Evolutionary conservation across 2,329 filamentous ascomycete genomes (phyloP), one percentile per base, ranked within the genome.

Genomic region (Drechslerella dactyloides): DNA sequence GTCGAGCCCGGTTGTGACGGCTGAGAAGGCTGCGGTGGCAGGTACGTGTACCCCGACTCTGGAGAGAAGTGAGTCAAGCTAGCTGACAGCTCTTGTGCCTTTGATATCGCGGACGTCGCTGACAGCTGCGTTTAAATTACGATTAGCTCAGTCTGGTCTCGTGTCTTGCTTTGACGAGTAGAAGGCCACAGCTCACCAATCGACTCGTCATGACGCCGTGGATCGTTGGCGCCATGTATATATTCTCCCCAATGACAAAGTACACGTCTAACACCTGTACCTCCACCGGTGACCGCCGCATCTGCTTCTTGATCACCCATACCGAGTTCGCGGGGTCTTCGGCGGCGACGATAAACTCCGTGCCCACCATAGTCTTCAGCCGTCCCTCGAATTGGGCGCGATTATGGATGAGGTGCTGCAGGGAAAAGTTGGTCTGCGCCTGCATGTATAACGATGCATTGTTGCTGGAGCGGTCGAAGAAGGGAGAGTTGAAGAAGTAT

Each of bases 241-340:
- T 84, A 63, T 88, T 86, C 75, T 87, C 85, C 0, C 86, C 86
- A 0, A 88, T 83, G 1, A 89, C 82, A 76, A 88, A 89, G 77
- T 88, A 89, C 1, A 84, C 83, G 4, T 84, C 81, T 50, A 86
- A 84, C 0, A 88, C 82, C 1, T 80, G 84, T 1, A 62, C 61
- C 42, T 73, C 69, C 6, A 57, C 62, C 10, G 69, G 69, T 10
- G 62, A 66, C 70, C 84, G 82, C 55, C 87, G 81, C 42, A 84
- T 86, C 79, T 89, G 87, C 81, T 89, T 89, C 76, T 86, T 84
- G 75, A 89, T 88, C 40, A 88, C 85, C 87, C 87, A 89, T 17
- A 89, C 85, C 76, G 84, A 86, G 79, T 88, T 85, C 37, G 86
- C 86, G 1, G 87, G 87, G 50, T 73, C 69, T 75, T 87, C 85